Base-by-base conservation (phyloP, 352 stramenopile genomes). In the Phytophthora cactorum region DNA sequence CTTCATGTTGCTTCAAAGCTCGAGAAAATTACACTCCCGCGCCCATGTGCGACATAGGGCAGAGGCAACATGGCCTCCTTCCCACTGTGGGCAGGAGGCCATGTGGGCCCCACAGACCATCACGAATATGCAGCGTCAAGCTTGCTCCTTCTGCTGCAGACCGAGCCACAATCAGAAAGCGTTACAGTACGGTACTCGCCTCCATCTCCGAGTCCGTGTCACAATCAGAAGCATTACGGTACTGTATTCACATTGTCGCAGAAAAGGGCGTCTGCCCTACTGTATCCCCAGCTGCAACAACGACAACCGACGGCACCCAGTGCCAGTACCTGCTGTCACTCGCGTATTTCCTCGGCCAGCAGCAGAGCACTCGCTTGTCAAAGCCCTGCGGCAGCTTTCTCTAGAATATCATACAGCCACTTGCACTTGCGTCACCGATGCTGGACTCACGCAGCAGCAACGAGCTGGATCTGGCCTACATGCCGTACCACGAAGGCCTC, bases 401-500 rank as follows among this genome's bases (percentile, higher is more conserved):
- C 22, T 22, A 22, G 22, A 22, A 22, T 51, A 68, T 25, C 51
- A 52, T 17, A 22, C 17, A 51, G 17, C 15, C 47, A 38, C 12
- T 11, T 28, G 5, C 6, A 47, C n/a, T 47, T 28, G 27, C 38
- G 31, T 14, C 28, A 32, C n/a, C 22, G 22, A 74, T 76, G 67
- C 51, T 75, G 43, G 62, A 78, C 14, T 46, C 60, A 15, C 61
- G 67, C 31, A 66, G 38, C 50, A 72, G 63, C 45, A 77, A 66
- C 52, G 74, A 77, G 51, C 51, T 81, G 55, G 70, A 74, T 41
- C 47, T 81, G 63, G 68, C 72, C 39, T 83, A 86, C 66, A 81
- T 81, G 63, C 75, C 77, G 39, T 83, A 82, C 55, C 77, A 86
- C 46, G 77, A 86, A 68, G 77, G 77, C 2, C 69, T 81, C 2